Evolutionary conservation across 169 alveolate species (phyloP).

Genomic region (Neospora caninum): DNA sequence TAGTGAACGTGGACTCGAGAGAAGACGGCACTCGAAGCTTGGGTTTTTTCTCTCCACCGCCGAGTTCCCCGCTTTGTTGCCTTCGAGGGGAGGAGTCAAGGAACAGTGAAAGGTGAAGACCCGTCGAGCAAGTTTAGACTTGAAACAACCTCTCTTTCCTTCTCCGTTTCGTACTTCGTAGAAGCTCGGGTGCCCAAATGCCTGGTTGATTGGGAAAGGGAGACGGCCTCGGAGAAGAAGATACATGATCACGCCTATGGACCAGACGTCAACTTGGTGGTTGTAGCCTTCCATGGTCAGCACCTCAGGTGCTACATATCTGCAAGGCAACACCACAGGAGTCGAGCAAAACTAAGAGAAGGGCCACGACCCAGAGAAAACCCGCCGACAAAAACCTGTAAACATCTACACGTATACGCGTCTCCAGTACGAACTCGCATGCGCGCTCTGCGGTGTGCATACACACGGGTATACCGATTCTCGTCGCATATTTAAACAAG

Average conservation of each 20-base stretch:
- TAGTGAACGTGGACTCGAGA: too few species aligned
- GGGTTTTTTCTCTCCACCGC: too few species aligned
- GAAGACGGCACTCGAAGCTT: too few species aligned
- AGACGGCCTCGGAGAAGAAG: constrained; percentile 88
- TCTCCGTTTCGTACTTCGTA: constrained; percentile 27
- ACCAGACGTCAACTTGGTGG: constrained; percentile 91
- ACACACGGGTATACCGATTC: too few species aligned
- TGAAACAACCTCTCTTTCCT: too few species aligned
- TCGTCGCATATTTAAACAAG: too few species aligned
- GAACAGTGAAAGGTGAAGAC: too few species aligned
- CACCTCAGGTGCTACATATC: constrained; percentile 92
- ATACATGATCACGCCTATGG: constrained; percentile 91
- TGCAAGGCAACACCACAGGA: background rate
- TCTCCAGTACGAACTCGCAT: background rate
- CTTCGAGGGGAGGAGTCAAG: too few species aligned
- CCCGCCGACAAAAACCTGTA: background rate
- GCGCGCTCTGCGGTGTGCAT: background rate
- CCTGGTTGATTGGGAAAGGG: constrained; percentile 86
- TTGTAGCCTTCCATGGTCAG: constrained; percentile 88
- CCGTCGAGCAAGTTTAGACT: too few species aligned
- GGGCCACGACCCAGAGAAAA: background rate
- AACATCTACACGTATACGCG: background rate
- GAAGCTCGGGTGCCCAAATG: constrained; percentile 48
- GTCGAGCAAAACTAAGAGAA: background rate
- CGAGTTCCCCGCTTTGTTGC: too few species aligned